A percentile compares a stretch with the other conserved stretches of the same genome.
Conservation (phyloP, 441 rosid species). For the Theobroma grandiflorum region DNA sequence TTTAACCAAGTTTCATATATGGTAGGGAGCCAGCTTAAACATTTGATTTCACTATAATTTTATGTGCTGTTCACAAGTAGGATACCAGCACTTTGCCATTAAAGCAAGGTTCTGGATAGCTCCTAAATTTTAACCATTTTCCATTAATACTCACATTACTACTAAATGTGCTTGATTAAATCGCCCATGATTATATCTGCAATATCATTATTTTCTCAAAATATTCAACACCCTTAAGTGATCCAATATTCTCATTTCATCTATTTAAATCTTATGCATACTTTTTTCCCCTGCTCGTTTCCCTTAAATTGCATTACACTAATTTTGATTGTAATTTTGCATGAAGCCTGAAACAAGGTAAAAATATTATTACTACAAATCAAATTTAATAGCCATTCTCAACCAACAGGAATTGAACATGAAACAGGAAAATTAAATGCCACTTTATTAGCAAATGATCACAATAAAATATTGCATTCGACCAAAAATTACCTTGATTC, state of each 20-base stretch:
- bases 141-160: not conserved
- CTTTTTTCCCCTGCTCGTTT: not conserved
- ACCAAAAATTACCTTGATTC: constrained; percentile 58
- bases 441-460: not conserved
- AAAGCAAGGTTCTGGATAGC: not conserved
- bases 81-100: not conserved
- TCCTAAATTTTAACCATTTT: not conserved
- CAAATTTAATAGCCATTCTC: constrained; percentile 10
- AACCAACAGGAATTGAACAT: not conserved
- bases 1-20: not conserved
- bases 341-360: constrained; percentile 32
- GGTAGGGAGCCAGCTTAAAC: not conserved
- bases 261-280: not conserved
- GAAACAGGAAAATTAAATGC: not conserved
- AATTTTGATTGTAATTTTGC: not conserved
- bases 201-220: not conserved
- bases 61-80: not conserved
- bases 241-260: not conserved
- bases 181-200: not conserved
- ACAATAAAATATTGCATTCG: not conserved
- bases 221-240: not conserved
- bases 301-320: constrained; percentile 1
- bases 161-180: not conserved
- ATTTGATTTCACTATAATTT: not conserved
- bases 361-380: not conserved